Evolutionary conservation across 352 stramenopile genomes (phyloP), one percentile per base, ranked within the genome.

Genomic region (Phytophthora pini): DNA sequence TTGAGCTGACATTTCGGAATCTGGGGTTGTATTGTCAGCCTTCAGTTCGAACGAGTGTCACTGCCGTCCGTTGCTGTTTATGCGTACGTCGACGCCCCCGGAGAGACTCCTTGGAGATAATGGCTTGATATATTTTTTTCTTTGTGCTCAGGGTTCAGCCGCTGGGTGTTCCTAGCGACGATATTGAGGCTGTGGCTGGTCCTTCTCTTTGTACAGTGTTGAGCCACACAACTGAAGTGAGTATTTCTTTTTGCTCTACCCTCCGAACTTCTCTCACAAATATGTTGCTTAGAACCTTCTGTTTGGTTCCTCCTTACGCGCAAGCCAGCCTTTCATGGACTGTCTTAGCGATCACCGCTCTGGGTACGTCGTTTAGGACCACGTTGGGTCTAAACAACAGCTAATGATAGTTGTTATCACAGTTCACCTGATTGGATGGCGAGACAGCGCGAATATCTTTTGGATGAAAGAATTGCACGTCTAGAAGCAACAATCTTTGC

Each of bases 11-110:
- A 13, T 12, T 36, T 34, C 11, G 6, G 31, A 36, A 26, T 26
- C 24, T 34, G 29, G 2, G 20, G n/a, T 32, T 54, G 3, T 52
- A 5, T 29, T 43, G n/a, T 10, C 32, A 92, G 80, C 52, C 61
- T 92, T 15, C 64, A 82, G 24, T 92, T 92, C 53, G 67, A 77
- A 20, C 78, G 82, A 0, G 65, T 81, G 31, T 57, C 53, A n/a
- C 79, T 89, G 34, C 52, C 74, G 15, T 89, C 78, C 17, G 77
- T 93, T 34, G 79, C 74, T 13, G 76, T 93, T 53, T 83, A 93
- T 52, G 82, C 80, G 82, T 89, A 70, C 27, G 76, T 54, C 13
- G 32, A 15, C 5, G 4, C 24, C 4, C 12, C 10, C 11, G 9
- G 24, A 26, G 4, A 26, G 24, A 26, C 1, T 4, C 46, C 29